Evolutionary conservation across 2,329 filamentous ascomycete species (phyloP).

Genomic region (Xylariales sp.): DNA sequence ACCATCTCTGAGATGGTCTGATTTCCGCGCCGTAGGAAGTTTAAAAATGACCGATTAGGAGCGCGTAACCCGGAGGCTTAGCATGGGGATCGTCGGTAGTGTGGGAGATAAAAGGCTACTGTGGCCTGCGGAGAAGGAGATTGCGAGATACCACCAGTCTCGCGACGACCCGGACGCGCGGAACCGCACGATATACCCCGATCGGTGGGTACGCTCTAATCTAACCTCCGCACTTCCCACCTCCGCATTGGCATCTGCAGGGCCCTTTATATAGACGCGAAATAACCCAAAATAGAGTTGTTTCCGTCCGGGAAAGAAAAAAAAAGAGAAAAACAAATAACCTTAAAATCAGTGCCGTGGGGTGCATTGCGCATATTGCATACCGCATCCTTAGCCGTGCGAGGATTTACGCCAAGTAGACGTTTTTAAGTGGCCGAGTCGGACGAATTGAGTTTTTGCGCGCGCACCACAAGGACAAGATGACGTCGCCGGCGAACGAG

Average conservation of each 20-base stretch:
- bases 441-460: not conserved
- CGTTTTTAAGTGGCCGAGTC: too few species aligned
- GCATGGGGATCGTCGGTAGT: not conserved
- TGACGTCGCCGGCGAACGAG: slow-evolving; percentile 23
- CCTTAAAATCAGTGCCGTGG: not conserved
- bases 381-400: not conserved
- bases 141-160: not conserved
- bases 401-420: not conserved
- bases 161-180: not conserved
- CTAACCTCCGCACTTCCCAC: slow-evolving; percentile 4
- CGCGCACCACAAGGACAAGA: not conserved
- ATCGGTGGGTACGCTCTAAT: not conserved
- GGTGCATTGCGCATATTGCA: not conserved
- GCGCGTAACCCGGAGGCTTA: not conserved
- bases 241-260: not conserved
- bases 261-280: not conserved
- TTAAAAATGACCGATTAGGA: slow-evolving; percentile 19
- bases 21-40: slow-evolving; percentile 10
- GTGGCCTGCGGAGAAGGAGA: not conserved
- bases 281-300: not conserved
- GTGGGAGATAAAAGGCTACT: not conserved
- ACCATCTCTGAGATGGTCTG: slow-evolving; percentile 9
- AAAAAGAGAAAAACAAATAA: too few species aligned
- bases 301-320: not conserved
- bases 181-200: slow-evolving; percentile 2